Evolutionary conservation across 768 basidiomycete genomes (phyloP), one percentile per base, ranked within the genome.

Genomic region (Tylopilus intermedius): DNA sequence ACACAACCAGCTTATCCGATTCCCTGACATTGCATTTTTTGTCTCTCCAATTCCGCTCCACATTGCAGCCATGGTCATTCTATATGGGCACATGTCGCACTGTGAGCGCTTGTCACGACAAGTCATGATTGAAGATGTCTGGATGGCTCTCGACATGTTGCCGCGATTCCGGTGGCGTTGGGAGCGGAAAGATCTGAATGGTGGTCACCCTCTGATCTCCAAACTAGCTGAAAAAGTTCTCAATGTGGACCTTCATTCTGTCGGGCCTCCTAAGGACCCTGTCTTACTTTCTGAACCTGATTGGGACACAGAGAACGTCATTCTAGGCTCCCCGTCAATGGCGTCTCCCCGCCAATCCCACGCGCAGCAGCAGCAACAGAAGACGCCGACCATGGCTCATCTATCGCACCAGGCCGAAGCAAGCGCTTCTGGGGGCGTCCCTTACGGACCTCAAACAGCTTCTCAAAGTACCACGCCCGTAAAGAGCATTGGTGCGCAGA

Each of bases 161-260:
- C 90, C 90, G 2, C 84, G 84, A 30, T 88, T 92, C 79, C 83
- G 90, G 47, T 93, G 90, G 90, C 83, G 90, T 56, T 93, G 90
- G 90, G 88, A 90, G 63, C 81, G 90, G 48, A 90, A 86, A 66
- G 90, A 92, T 63, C 69, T 81, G 50, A 83, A 83, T 41, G 88
- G 87, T 41, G 84, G 83, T 2, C 88, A 90, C 61, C 90, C 90
- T n/a, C 79, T 91, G 47, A 89, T 91, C 54, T 81, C 87, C 13
- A 85, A 82, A 60, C 80, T 93, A 45, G 90, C 87, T 0, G 88
- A 90, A 69, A 82, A 82, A 50, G 86, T 91, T 22, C 84, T 92
- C 74, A 79, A 78, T 22, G 82, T 86, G 45, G 79, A 86, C 64
- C 74, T 91, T n/a, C 79, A 80, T 58, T 74, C 79, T 32, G 78